Evolutionary conservation across 202 grass and related monocot genomes (phyloP).

Genomic region (Elaeis oleifera): DNA sequence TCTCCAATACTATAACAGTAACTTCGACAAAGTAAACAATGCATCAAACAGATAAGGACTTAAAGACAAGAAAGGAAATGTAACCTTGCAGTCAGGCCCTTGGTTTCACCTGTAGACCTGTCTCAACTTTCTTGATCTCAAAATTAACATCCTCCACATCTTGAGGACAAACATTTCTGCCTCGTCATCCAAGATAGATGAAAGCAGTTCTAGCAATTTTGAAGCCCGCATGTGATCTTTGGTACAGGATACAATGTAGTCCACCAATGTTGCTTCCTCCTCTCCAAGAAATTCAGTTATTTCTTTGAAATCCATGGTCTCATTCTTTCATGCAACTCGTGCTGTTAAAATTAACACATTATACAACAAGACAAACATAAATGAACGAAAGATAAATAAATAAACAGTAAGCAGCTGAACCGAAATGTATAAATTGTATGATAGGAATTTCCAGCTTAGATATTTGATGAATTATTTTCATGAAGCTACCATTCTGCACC

Average conservation of each 20-base stretch:
- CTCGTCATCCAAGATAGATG: constrained; percentile 84
- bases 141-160: constrained; percentile 99
- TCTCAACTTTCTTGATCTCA: constrained; percentile 94
- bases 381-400: not conserved
- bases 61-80: constrained; percentile 23
- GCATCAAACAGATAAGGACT: constrained; percentile 23
- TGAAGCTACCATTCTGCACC: too few species aligned
- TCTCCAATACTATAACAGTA: too few species aligned
- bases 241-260: constrained; percentile 91
- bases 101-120: constrained; percentile 45
- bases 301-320: constrained; percentile 96
- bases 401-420: not conserved
- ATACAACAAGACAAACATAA: too few species aligned
- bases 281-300: constrained; percentile 96
- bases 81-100: constrained; percentile 31
- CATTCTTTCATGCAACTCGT: constrained; percentile 88
- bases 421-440: too few species aligned
- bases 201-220: constrained; percentile 85
- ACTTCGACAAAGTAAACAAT: too few species aligned
- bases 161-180: constrained; percentile 99
- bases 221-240: constrained; percentile 87
- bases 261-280: constrained; percentile 91
- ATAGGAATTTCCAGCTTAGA: too few species aligned
- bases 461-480: too few species aligned
- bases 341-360: constrained; percentile 28